phyloP scores from a whole-genome alignment of 176 grass and related monocot genomes.

The Lolium multiflorum region DNA sequence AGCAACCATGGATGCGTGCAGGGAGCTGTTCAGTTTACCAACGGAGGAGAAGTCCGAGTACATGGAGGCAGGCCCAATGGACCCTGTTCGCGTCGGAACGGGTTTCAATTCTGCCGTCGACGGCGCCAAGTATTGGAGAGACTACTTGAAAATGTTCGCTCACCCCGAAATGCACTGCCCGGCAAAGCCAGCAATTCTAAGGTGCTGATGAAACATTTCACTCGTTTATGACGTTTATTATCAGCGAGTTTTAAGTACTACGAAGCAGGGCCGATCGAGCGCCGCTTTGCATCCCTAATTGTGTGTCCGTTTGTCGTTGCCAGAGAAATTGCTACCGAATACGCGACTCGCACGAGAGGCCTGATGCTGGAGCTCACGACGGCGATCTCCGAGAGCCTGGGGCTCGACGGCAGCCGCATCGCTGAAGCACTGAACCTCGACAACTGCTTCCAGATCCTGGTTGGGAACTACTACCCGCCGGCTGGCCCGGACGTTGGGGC shows the following conservation, averaged over 20 bases:
- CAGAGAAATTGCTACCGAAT: slow-evolving; percentile 53
- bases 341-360: slow-evolving; percentile 42
- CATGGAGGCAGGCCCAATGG: slow-evolving; percentile 42
- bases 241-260: not conserved
- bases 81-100: slow-evolving; percentile 59
- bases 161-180: slow-evolving; percentile 69
- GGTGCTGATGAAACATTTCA: slow-evolving; percentile 23
- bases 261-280: too few relatives aligned
- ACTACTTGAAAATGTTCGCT: slow-evolving; percentile 75
- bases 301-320: not conserved
- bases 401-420: slow-evolving; percentile 40
- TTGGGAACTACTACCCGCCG: slow-evolving; percentile 65
- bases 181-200: slow-evolving; percentile 48
- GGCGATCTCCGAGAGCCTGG: slow-evolving; percentile 70
- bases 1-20: slow-evolving; percentile 26
- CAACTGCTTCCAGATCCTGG: slow-evolving; percentile 63
- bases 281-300: too few relatives aligned
- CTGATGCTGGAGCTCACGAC: slow-evolving; percentile 54
- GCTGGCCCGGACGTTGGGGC: slow-evolving; percentile 19
- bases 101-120: slow-evolving; percentile 62
- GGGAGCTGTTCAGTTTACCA: slow-evolving; percentile 54
- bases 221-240: not conserved
- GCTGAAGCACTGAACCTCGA: slow-evolving; percentile 46
- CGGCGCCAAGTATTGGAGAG: slow-evolving; percentile 46
- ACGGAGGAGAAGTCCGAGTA: slow-evolving; percentile 51